These are phyloP conservation scores for Leccinum uliginosum DNA, from an alignment of 768 basidiomycete species.

Conservation along the genomic window DNA sequence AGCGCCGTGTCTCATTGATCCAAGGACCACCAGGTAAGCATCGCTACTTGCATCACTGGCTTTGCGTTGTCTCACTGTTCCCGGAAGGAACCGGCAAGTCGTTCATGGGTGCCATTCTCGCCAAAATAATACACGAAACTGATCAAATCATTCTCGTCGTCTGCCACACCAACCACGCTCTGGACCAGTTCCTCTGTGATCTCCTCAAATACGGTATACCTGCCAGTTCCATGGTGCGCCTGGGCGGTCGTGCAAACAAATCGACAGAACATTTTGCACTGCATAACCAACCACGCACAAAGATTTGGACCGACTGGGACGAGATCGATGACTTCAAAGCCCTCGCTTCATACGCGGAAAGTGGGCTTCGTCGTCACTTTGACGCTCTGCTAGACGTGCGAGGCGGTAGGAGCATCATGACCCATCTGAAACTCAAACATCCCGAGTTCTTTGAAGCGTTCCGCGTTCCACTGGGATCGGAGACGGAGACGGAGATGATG, in stretches of 20 bases:
- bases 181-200: conserved; percentile 63
- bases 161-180: conserved; percentile 70
- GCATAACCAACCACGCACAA: conserved; percentile 12
- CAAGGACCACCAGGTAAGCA: conserved; percentile 67
- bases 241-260: conserved; percentile 50
- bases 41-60: too few species aligned
- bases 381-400: conserved; percentile 14
- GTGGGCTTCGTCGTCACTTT: conserved; percentile 16
- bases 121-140: conserved; percentile 50
- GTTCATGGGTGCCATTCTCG: conserved; percentile 62
- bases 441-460: conserved; percentile 42
- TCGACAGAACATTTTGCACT: conserved; percentile 45
- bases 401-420: conserved; percentile 34
- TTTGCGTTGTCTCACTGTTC: not conserved
- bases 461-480: conserved; percentile 29
- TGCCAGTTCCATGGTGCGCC: conserved; percentile 42
- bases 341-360: conserved; percentile 34
- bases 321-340: conserved; percentile 13
- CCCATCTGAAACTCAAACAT: conserved; percentile 44
- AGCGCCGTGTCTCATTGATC: conserved; percentile 53
- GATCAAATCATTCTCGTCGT: conserved; percentile 53
- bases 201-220: conserved; percentile 58
- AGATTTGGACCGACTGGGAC: not conserved
- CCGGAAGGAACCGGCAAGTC: conserved; percentile 65
- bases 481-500: too few species aligned